These are phyloP conservation scores for Cordyceps pruinosa DNA, from an alignment of 2,329 filamentous ascomycete species.

Conservation along the genomic window DNA sequence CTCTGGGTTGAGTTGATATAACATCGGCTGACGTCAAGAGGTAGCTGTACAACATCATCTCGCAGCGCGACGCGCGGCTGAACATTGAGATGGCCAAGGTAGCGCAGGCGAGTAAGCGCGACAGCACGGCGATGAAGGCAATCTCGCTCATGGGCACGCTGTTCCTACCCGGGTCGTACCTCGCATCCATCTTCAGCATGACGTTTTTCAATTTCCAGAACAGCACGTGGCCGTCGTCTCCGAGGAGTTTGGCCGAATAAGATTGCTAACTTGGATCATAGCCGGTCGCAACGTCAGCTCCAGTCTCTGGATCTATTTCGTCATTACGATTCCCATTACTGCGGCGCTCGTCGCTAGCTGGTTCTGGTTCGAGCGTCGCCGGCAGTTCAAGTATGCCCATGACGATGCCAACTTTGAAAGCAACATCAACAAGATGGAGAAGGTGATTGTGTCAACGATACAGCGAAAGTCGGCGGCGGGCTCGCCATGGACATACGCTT, in stretches of 20 bases:
- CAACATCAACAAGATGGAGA: neutral
- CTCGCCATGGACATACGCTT: neutral
- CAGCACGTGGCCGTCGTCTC: neutral
- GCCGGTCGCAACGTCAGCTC: neutral
- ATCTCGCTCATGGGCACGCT: constrained; percentile 50
- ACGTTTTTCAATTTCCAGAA: constrained; percentile 57
- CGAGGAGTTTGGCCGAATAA: neutral
- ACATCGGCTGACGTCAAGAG: too few relatives aligned
- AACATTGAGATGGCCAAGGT: neutral
- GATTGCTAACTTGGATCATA: neutral
- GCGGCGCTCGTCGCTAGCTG: neutral
- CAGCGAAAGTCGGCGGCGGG: neutral
- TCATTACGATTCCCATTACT: neutral
- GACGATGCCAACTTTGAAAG: neutral
- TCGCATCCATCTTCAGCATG: constrained; percentile 60
- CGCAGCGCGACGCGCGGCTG: neutral
- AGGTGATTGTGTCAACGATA: too few relatives aligned
- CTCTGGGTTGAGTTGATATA: too few relatives aligned
- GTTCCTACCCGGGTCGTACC: constrained; percentile 55
- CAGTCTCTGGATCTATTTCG: neutral
- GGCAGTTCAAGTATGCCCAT: neutral
- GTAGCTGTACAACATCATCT: constrained; percentile 29
- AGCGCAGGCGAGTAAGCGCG: neutral
- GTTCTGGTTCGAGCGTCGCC: neutral
- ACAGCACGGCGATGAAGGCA: neutral